Percentiles rank a stretch among this genome's conserved stretches.
phyloP scores from a whole-genome alignment of 192 early-diverging fungal species.

The Coemansia sp. region DNA sequence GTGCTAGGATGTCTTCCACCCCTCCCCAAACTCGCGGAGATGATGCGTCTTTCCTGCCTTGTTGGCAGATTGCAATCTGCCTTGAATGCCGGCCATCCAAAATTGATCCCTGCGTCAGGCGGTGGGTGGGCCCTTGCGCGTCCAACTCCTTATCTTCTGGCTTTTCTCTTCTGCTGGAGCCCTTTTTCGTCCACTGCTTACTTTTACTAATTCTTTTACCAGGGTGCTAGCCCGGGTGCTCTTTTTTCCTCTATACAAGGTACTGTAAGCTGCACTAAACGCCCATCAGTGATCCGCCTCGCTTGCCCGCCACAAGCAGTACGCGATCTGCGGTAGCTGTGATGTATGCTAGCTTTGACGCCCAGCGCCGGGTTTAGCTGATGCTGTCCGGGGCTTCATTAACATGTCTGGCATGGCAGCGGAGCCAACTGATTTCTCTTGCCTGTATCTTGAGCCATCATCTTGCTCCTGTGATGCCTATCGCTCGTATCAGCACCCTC shows the following conservation, averaged over 20 bases:
- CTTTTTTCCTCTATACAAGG: not conserved
- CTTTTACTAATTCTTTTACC: not conserved
- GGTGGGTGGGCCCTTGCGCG: not conserved
- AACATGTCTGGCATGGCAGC: not conserved
- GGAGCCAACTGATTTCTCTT: not conserved
- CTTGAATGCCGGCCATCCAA: not conserved
- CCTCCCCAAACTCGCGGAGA: slow-evolving; percentile 6
- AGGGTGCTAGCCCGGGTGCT: slow-evolving; percentile 2
- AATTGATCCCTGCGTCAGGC: not conserved
- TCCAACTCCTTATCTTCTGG: slow-evolving; percentile 5
- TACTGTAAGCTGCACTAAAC: not conserved
- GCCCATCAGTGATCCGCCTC: not conserved
- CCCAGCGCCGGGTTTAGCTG: not conserved
- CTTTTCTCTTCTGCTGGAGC: not conserved
- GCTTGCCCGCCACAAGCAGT: not conserved
- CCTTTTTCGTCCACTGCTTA: not conserved
- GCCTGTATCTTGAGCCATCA: slow-evolving; percentile 3
- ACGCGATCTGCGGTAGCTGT: not conserved
- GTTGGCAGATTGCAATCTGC: slow-evolving; percentile 3
- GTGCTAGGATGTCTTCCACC: not conserved
- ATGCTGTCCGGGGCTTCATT: not conserved
- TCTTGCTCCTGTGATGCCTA: not conserved
- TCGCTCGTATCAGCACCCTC: not conserved
- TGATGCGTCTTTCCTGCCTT: not conserved
- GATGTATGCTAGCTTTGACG: not conserved